phyloP scores from a whole-genome alignment of 2,329 filamentous ascomycete species.

The Pseudonectria buxi region DNA sequence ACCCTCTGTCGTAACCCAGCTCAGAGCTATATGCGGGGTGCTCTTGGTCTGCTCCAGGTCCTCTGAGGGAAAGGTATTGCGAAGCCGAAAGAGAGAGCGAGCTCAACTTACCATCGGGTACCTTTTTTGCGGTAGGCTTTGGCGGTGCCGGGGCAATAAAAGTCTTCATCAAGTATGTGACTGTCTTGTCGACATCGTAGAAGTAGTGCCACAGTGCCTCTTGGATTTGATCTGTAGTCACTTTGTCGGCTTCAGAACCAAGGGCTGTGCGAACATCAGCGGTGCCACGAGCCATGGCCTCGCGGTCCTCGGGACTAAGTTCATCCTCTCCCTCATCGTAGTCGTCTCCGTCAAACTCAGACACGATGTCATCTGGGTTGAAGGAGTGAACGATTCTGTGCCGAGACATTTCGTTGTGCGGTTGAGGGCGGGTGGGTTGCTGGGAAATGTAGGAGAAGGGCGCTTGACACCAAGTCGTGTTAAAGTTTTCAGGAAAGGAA shows the following conservation, averaged over 20 bases:
- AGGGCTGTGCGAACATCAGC: slow-evolving; percentile 59
- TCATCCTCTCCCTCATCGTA: slow-evolving; percentile 40
- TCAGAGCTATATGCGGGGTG: slow-evolving; percentile 8
- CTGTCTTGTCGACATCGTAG: slow-evolving; percentile 82
- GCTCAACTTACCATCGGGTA: slow-evolving; percentile 35
- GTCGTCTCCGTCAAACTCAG: slow-evolving; percentile 43
- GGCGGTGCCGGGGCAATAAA: slow-evolving; percentile 39
- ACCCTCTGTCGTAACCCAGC: slow-evolving; percentile 3
- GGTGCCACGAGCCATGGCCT: slow-evolving; percentile 56
- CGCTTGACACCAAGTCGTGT: too few relatives aligned
- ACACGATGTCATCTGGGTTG: slow-evolving; percentile 40
- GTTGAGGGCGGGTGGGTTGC: neutral
- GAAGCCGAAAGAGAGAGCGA: slow-evolving; percentile 26
- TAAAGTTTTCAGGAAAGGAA: too few relatives aligned
- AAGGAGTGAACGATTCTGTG: slow-evolving; percentile 33
- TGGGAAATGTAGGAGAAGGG: neutral
- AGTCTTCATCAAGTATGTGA: slow-evolving; percentile 69
- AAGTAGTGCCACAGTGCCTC: slow-evolving; percentile 95
- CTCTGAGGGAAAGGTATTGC: slow-evolving; percentile 19
- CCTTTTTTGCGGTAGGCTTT: slow-evolving; percentile 37
- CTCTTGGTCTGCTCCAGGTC: slow-evolving; percentile 27
- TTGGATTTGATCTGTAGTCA: slow-evolving; percentile 63
- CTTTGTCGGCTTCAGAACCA: slow-evolving; percentile 50
- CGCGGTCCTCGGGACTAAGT: slow-evolving; percentile 41
- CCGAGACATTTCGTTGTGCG: slow-evolving; percentile 20